Conservation (phyloP, 129 eudicot genomes). For the Centaurea solstitialis region DNA sequence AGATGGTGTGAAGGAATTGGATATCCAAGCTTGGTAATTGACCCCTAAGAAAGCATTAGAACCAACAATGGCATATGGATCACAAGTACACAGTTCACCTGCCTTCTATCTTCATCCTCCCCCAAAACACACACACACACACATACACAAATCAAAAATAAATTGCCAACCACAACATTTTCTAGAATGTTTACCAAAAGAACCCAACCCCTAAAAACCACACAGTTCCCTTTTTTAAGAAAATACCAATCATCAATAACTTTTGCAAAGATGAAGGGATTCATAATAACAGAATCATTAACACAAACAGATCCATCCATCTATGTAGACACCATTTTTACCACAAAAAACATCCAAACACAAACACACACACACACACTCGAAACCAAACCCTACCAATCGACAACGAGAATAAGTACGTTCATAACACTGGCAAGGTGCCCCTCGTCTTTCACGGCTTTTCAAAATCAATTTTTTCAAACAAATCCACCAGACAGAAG, state of each 20-base stretch:
- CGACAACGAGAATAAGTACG: slow-evolving; percentile 39
- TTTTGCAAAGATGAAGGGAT: not conserved
- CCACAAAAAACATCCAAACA: not conserved
- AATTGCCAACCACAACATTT: not conserved
- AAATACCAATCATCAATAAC: not conserved
- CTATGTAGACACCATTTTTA: not conserved
- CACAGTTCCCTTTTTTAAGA: not conserved
- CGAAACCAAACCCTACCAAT: slow-evolving; percentile 34
- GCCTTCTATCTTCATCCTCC: too few species aligned
- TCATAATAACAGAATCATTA: slow-evolving; percentile 27
- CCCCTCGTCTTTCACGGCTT: slow-evolving; percentile 21
- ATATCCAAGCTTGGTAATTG: too few species aligned
- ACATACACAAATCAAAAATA: too few species aligned
- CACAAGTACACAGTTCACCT: too few species aligned
- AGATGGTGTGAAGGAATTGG: not conserved
- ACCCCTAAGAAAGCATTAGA: too few species aligned
- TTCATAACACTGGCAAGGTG: slow-evolving; percentile 35
- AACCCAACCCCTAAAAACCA: not conserved
- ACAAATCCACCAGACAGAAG: slow-evolving; percentile 15
- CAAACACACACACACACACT: slow-evolving; percentile 32
- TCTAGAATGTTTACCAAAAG: not conserved
- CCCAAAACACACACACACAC: too few species aligned
- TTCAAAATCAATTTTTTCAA: slow-evolving; percentile 27
- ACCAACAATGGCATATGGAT: too few species aligned
- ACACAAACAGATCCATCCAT: slow-evolving; percentile 35